Base-by-base conservation (phyloP, 768 basidiomycete species). In the Suillus subluteus region DNA sequence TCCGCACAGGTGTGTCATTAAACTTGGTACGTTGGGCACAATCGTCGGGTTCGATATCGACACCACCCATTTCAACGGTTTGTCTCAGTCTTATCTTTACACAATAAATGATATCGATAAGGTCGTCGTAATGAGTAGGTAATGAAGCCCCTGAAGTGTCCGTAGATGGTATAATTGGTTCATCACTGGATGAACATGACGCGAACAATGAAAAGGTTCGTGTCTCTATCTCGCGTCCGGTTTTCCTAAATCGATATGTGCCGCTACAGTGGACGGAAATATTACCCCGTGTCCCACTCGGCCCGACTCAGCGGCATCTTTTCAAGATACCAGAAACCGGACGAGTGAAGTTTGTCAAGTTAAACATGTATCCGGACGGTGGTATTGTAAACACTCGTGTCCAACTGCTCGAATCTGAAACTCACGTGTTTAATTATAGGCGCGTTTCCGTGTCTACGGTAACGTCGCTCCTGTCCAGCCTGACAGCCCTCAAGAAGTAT, bases 301-400 rank as follows among this genome's bases (percentile, higher is more conserved):
- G 93, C 3, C 97, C 98, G 9, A 88, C 85, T 68, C 89, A 91
- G n/a, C 85, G 91, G 63, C 98, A 99, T 76, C 83, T 98, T 41
- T 99, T 98, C 84, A 86, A 86, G 66, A 83, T 96, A 50, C 74
- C 87, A 18, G 74, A 81, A 15, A 86, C 87, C 0, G 65, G 75
- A 2, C 73, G 78, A 15, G 83, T 85, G 65, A 96, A 90, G 68
- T 92, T 91, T 76, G 89, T 99, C 66, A 98, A 94, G 78, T 87
- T 99, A 30, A 89, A 91, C 70, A 96, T 97, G 87, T 95, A 95
- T 79, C 98, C 98, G 3, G 98, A 99, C 73, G 98, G 98, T 48
- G 98, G 98, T 3, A 95, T 99, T 74, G 96, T 95, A 74, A 38
- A 80, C 30, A 21, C 6, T 43, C 41, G 26, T 32, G 18, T 21